These are phyloP conservation scores for Xylaria sp. DNA, from an alignment of 2,329 filamentous ascomycete species.

Conservation along the genomic window DNA sequence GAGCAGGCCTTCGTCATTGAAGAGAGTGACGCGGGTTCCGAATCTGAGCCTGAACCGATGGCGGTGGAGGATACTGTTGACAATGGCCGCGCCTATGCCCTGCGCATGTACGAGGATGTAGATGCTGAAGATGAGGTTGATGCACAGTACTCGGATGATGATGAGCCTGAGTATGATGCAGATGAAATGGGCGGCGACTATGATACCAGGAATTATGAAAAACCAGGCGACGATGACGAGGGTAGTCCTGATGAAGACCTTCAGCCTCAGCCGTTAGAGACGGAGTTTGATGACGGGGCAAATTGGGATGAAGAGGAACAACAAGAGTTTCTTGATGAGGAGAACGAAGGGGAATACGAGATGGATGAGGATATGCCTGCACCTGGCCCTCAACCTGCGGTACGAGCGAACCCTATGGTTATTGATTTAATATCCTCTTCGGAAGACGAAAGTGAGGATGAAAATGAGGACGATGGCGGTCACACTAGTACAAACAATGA, in stretches of 20 bases:
- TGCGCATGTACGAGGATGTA: conserved; percentile 35
- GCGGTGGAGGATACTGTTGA: conserved; percentile 29
- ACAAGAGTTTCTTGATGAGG: conserved; percentile 20
- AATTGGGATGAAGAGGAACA: conserved; percentile 34
- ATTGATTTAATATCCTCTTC: conserved; percentile 36
- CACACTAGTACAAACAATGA: not conserved
- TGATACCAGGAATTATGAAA: conserved; percentile 40
- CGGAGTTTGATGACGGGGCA: conserved; percentile 38
- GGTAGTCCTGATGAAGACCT: conserved; percentile 42
- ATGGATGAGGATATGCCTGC: conserved; percentile 6
- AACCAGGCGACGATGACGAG: conserved; percentile 42
- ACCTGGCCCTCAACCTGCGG: not conserved
- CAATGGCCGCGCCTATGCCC: conserved; percentile 25
- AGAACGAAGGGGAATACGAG: conserved; percentile 23
- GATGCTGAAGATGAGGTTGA: conserved; percentile 37
- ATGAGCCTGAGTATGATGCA: conserved; percentile 40
- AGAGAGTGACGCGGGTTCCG: conserved; percentile 40
- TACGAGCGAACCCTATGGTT: conserved; percentile 23
- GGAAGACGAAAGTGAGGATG: conserved; percentile 31
- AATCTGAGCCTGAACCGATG: conserved; percentile 24
- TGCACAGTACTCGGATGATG: conserved; percentile 38
- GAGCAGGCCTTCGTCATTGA: conserved; percentile 40
- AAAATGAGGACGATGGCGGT: conserved; percentile 15
- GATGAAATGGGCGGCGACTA: conserved; percentile 43
- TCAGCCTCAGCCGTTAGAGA: conserved; percentile 34